Evolutionary conservation across 495 filamentous ascomycete genomes (phyloP), one percentile per base, ranked within the genome.

Genomic region (Penicillium parvum): DNA sequence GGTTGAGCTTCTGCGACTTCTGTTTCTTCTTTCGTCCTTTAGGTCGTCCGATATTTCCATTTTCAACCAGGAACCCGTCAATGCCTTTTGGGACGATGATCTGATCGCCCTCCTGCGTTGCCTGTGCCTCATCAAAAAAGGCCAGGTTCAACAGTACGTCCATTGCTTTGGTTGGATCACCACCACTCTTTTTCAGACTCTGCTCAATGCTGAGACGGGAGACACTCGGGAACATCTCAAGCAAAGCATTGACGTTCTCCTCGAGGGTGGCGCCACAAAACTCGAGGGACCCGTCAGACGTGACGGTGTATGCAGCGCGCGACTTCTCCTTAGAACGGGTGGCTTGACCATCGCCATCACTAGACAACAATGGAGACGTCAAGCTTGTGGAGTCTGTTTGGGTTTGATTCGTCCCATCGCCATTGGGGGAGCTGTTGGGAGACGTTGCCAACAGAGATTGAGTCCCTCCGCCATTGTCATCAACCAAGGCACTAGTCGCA

Each of bases 81-180:
- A 96, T 67, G 2, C 90, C 86, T 57, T 84, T 88, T 2, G 76
- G 76, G 9, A 78, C 58, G 4, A 49, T 54, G 1, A 62, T 52
- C 16, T 74, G 68, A 2, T 69, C 68, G 1, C 58, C 64, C 5
- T 66, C 63, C 14, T 60, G 55, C 11, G 40, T 47, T 1, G 41
- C 12, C n/a, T 61, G 52, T 3, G 69, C 64, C 23, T 87, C 73
- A 28, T 85, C 76, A 11, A 96, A 79, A 57, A 79, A 87, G 7
- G 81, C 74, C 5, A 83, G 71, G 41, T 83, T 92, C 8, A 96
- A 72, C 3, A 98, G 69, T 34, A 88, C 82, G 57, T 98, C 89
- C 49, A 94, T 82, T 1, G 89, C 78, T 14, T 73, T 72, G n/a
- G 73, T 72, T 14, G 82, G 70, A 54, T 86, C 75, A 3, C 79